These are phyloP conservation scores for Puya raimondii DNA, from an alignment of 176 grass and related monocot species.

Conservation along the genomic window DNA sequence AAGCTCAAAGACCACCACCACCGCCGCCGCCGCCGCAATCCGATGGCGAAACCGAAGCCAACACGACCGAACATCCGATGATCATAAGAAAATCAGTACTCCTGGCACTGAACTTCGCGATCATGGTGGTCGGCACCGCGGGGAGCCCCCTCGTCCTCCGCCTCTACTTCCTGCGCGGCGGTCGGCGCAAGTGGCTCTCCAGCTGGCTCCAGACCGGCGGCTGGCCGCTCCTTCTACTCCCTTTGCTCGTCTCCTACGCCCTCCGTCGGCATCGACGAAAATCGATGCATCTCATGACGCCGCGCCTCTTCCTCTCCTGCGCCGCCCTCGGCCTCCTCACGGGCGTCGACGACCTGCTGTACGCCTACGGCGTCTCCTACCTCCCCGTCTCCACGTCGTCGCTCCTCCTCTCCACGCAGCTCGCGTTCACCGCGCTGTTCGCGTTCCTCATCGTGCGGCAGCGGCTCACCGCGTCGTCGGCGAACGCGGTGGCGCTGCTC, in stretches of 20 bases:
- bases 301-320: constrained; percentile 32
- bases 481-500: constrained; percentile 73
- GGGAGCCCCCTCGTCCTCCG: constrained; percentile 53
- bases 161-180: constrained; percentile 67
- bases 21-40: constrained; percentile 14
- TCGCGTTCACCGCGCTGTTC: constrained; percentile 72
- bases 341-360: constrained; percentile 56
- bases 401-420: constrained; percentile 68
- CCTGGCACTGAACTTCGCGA: constrained; percentile 39
- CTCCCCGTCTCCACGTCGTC: constrained; percentile 78
- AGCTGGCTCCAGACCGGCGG: constrained; percentile 54
- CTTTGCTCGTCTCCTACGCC: constrained; percentile 41
- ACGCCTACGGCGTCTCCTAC: constrained; percentile 53
- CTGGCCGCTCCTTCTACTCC: constrained; percentile 49
- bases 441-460: constrained; percentile 60
- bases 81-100: not conserved
- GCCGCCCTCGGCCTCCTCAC: constrained; percentile 42
- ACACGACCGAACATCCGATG: too few relatives aligned
- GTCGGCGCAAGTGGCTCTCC: constrained; percentile 55
- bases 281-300: constrained; percentile 36
- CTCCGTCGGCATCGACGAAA: constrained; percentile 1
- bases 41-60: constrained; percentile 31
- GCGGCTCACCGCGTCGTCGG: constrained; percentile 55
- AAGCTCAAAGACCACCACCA: constrained; percentile 13
- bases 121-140: constrained; percentile 44